Evolutionary conservation across 106 monocot genomes (phyloP), one percentile per base, ranked within the genome.

Genomic region (Triglochin maritima): DNA sequence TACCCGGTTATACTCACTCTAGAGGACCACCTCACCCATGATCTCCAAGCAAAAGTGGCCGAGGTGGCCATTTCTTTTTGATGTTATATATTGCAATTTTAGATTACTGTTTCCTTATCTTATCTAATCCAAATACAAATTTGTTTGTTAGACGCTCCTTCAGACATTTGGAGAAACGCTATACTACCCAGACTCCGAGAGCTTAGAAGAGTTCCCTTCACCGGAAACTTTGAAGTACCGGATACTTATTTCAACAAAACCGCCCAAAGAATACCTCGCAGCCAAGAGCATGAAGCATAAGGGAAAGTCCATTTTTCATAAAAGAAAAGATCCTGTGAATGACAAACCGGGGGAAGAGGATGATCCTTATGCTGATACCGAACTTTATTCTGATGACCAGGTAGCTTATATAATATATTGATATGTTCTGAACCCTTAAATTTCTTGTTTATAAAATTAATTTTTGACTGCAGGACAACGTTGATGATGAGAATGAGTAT

Each of bases 1-100:
- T 88, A 88, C 66, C 88, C 88, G 2, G 83, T 93, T 55, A 73
- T 93, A n/a, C 74, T 93, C n/a, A 93, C 88, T 52, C 70, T 93
- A 15, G 92, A 93, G 71, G 92, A 93, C 72, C 92, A 93, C 51
- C 75, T 93, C 7, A 81, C 79, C 64, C 64, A 83, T 4, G 69
- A 79, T 65, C 88, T 93, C 77, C 92, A 88, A 47, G 85, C 83
- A 64, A 86, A 86, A 81, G 83, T 80, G 42, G 85, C 92, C 44
- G 56, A 68, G 83, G 88, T 92, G 17, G 50, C 42, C 46, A n/a
- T 67, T 13, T 29, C 54, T 74, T 17, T 12, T 7, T 66, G 41
- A 13, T 63, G 46, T 60, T 72, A 46, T 50, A 63, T 42, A 54
- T 69, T 57, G 6, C 66, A 4, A 5, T 62, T 17, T 41, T 15